phyloP scores from a whole-genome alignment of 306 rosid species.

The Vigna reflexopilosa region DNA sequence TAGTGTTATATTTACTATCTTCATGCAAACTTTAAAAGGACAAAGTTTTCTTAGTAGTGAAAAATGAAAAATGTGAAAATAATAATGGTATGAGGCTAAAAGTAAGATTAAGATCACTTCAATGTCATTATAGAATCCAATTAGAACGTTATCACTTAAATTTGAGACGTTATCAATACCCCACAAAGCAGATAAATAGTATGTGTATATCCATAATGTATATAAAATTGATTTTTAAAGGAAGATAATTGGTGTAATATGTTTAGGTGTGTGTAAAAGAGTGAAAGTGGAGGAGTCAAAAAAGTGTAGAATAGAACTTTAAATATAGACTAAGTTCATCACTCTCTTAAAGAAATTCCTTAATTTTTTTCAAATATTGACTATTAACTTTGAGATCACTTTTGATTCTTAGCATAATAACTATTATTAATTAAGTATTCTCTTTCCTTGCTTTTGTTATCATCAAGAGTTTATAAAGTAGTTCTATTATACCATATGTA shows the following conservation, averaged over 20 bases:
- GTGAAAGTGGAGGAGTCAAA: constrained; percentile 49
- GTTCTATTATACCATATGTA: background rate
- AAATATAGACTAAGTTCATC: constrained; percentile 3
- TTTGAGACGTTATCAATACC: background rate
- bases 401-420: constrained; percentile 41
- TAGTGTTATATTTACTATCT: too few species aligned
- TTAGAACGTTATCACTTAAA: background rate
- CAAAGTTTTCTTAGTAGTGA: background rate
- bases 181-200: background rate
- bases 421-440: constrained; percentile 21
- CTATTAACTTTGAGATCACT: constrained; percentile 54
- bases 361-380: constrained; percentile 52
- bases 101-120: constrained; percentile 22
- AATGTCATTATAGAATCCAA: background rate
- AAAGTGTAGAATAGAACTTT: constrained; percentile 41
- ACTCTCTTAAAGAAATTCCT: constrained; percentile 65
- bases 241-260: background rate
- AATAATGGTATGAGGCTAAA: background rate
- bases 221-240: constrained; percentile 2
- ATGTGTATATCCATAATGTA: background rate
- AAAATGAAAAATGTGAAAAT: constrained; percentile 8
- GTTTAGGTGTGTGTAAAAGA: constrained; percentile 9
- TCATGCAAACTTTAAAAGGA: too few species aligned
- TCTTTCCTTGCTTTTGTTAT: constrained; percentile 12
- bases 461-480: background rate